Conservation (phyloP, 2,329 filamentous ascomycete species). For the Paecilomyces niveus region DNA sequence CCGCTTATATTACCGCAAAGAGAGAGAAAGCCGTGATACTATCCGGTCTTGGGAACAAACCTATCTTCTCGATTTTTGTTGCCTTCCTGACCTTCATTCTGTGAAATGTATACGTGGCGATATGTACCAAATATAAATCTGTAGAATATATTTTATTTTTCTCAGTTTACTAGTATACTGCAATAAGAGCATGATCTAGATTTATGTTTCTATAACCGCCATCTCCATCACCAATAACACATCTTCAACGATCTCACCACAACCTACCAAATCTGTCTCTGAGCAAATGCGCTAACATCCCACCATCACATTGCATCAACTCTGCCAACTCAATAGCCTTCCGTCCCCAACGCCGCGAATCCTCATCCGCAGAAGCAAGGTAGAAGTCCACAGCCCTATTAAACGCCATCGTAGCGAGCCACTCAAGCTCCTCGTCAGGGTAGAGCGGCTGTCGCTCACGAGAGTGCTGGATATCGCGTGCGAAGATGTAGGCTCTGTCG, state of each 20-base stretch:
- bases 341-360: constrained; percentile 28
- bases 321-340: constrained; percentile 29
- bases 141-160: too few species aligned
- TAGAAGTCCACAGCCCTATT: constrained; percentile 52
- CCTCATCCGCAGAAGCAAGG: constrained; percentile 18
- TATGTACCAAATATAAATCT: too few species aligned
- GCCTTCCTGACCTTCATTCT: too few species aligned
- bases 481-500: constrained; percentile 24
- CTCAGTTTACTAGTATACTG: too few species aligned
- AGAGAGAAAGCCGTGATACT: neutral
- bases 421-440: constrained; percentile 50
- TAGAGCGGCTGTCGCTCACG: constrained; percentile 24
- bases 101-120: too few species aligned
- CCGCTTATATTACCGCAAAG: neutral
- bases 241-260: constrained; percentile 9
- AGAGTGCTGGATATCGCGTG: constrained; percentile 27
- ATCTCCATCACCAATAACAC: neutral
- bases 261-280: constrained; percentile 21
- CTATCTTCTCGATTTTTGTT: too few species aligned
- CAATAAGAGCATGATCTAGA: neutral
- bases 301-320: constrained; percentile 14
- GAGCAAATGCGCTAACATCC: constrained; percentile 17
- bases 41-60: neutral
- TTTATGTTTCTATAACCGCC: neutral
- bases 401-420: constrained; percentile 49